phyloP scores from a whole-genome alignment of 192 early-diverging fungal genomes.

The Gonapodya prolifera region DNA sequence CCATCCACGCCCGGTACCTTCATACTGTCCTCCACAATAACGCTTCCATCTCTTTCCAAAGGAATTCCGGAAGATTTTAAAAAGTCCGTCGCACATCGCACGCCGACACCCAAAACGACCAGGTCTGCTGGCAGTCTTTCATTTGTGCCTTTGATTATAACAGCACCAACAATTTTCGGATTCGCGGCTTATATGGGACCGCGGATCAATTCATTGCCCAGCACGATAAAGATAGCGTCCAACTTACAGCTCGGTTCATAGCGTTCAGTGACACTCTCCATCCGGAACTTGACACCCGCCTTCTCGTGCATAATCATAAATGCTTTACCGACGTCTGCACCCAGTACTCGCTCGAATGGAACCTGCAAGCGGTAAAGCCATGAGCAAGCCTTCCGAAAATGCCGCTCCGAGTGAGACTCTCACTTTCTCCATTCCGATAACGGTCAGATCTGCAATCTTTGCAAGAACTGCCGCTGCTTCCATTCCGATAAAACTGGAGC shows the following conservation, averaged over 20 bases:
- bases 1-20: conserved; percentile 21
- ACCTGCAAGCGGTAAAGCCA: conserved; percentile 10
- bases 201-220: neutral
- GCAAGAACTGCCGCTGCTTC: conserved; percentile 33
- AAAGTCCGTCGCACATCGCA: conserved; percentile 32
- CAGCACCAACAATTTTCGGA: conserved; percentile 18
- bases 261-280: conserved; percentile 20
- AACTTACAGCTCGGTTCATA: conserved; percentile 12
- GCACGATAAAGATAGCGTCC: neutral
- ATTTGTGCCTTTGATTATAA: conserved; percentile 20
- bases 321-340: conserved; percentile 27
- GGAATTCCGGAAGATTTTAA: conserved; percentile 22
- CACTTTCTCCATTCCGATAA: conserved; percentile 37
- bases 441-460: conserved; percentile 30
- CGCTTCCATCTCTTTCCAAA: conserved; percentile 28
- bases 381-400: no score
- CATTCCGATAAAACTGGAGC: conserved; percentile 49
- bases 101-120: conserved; percentile 40
- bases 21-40: conserved; percentile 29
- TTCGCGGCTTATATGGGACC: conserved; percentile 5
- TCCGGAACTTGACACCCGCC: conserved; percentile 30
- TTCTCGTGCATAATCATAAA: conserved; percentile 23
- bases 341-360: conserved; percentile 39
- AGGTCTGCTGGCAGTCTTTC: conserved; percentile 27
- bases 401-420: no score